Percentiles rank a stretch among this genome's conserved stretches.
phyloP scores from a whole-genome alignment of 164 flowering plant genomes.

The Buxus sempervirens region DNA sequence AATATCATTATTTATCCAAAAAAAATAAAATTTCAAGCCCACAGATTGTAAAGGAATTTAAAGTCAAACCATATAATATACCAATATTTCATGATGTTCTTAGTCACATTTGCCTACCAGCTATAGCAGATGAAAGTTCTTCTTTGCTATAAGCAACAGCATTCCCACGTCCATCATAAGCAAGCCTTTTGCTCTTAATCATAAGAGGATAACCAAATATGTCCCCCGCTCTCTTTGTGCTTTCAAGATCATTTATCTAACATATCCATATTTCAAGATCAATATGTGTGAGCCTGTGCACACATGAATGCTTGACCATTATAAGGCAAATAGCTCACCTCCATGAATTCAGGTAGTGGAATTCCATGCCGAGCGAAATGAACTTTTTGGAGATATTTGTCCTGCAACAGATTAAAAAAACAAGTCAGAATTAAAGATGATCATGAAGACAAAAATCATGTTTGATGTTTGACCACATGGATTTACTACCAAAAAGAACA shows the following conservation, averaged over 20 bases:
- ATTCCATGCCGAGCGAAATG: conserved; percentile 79
- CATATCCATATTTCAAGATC: conserved; percentile 5
- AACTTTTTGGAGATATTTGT: conserved; percentile 85
- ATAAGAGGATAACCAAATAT: conserved; percentile 87
- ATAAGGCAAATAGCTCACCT: conserved; percentile 40
- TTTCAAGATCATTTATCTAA: conserved; percentile 77
- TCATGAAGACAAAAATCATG: background rate
- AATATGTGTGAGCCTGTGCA: no score
- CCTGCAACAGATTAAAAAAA: conserved; percentile 44
- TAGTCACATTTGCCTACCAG: conserved; percentile 35
- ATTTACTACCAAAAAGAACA: no score
- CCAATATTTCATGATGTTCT: background rate
- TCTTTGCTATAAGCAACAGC: conserved; percentile 78
- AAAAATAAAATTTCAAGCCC: no score
- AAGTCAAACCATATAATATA: background rate
- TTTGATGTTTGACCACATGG: background rate
- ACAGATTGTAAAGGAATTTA: no score
- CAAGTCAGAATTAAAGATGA: background rate
- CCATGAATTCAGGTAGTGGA: conserved; percentile 84
- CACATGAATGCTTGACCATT: background rate
- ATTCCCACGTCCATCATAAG: conserved; percentile 99
- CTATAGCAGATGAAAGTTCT: conserved; percentile 70
- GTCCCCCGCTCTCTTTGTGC: conserved; percentile 66
- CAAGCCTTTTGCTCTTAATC: conserved; percentile 87
- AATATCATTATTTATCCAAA: no score